Evolutionary conservation across 345 rosid genomes (phyloP).

Genomic region (Mallotus nudiflorus): DNA sequence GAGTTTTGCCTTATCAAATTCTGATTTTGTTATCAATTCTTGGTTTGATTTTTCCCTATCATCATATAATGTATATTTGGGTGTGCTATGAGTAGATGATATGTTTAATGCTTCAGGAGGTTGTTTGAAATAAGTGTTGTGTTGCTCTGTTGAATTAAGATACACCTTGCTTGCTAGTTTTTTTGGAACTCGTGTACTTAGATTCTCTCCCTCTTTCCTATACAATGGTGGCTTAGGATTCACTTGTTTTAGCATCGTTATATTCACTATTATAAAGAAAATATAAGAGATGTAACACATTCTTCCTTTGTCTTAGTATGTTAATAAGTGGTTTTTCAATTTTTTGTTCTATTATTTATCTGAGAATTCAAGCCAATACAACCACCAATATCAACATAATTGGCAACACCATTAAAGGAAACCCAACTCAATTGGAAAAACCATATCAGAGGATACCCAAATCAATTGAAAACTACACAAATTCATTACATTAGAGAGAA

Average conservation of each 20-base stretch:
- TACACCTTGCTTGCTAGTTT: slow-evolving; percentile 63
- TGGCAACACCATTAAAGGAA: too few relatives aligned
- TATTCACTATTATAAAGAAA: too few relatives aligned
- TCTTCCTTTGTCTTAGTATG: too few relatives aligned
- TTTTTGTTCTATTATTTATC: too few relatives aligned
- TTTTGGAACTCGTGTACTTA: slow-evolving; percentile 28
- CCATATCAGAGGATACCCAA: too few relatives aligned
- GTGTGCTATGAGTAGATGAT: slow-evolving; percentile 16
- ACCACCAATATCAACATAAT: too few relatives aligned
- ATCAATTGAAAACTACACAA: too few relatives aligned
- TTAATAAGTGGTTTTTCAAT: too few relatives aligned
- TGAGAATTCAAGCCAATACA: too few relatives aligned
- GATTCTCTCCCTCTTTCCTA: slow-evolving; percentile 45
- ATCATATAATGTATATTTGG: slow-evolving; percentile 19
- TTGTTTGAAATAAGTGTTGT: slow-evolving; percentile 32
- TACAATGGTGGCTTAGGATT: slow-evolving; percentile 42
- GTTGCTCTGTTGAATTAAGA: slow-evolving; percentile 67
- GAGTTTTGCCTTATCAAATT: slow-evolving; percentile 52
- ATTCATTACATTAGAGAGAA: too few relatives aligned
- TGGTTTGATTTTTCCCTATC: slow-evolving; percentile 34
- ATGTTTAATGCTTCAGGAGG: slow-evolving; percentile 23
- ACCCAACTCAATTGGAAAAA: too few relatives aligned
- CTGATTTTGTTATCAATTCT: slow-evolving; percentile 27
- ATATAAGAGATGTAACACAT: too few relatives aligned
- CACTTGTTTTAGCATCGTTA: slow-evolving; percentile 23